These are phyloP conservation scores for Cenchrus americanus DNA, from an alignment of 176 grass and related monocot genomes.

Conservation along the genomic window DNA sequence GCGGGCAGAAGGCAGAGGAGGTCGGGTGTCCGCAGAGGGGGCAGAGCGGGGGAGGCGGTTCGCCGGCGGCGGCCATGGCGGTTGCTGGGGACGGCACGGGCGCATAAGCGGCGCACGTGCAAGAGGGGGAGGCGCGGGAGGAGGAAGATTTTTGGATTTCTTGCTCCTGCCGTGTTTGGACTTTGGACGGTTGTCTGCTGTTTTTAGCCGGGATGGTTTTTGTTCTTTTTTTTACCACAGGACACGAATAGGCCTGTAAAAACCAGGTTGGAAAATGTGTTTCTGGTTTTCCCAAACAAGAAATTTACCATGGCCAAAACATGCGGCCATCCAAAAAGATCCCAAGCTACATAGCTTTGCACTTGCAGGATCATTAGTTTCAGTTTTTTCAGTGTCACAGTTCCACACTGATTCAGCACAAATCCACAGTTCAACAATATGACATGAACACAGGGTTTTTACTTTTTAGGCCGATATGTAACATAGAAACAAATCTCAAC, in stretches of 20 bases:
- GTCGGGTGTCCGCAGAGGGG: conserved; percentile 49
- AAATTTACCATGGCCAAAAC: too few species aligned
- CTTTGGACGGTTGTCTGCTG: background rate
- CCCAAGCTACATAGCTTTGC: too few species aligned
- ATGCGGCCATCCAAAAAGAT: too few species aligned
- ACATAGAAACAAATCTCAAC: background rate
- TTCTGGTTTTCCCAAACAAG: background rate
- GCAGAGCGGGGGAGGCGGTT: conserved; percentile 30
- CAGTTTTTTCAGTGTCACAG: too few species aligned
- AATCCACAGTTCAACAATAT: too few species aligned
- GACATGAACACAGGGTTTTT: too few species aligned
- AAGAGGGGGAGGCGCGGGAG: background rate
- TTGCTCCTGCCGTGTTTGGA: background rate
- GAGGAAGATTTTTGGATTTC: conserved; percentile 1
- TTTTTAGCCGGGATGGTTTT: conserved; percentile 23
- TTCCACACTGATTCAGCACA: too few species aligned
- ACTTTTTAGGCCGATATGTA: too few species aligned
- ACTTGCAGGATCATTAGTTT: too few species aligned
- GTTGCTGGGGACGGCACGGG: conserved; percentile 29
- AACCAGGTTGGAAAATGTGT: background rate
- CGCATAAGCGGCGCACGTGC: conserved; percentile 35
- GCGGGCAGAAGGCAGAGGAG: background rate
- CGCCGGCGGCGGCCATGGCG: conserved; percentile 48
- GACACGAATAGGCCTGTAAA: background rate
- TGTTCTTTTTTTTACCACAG: too few species aligned